A percentile compares a stretch with the other conserved stretches of the same genome.
Conservation (phyloP, 2,329 filamentous ascomycete genomes). For the Colletotrichum liaoningense region DNA sequence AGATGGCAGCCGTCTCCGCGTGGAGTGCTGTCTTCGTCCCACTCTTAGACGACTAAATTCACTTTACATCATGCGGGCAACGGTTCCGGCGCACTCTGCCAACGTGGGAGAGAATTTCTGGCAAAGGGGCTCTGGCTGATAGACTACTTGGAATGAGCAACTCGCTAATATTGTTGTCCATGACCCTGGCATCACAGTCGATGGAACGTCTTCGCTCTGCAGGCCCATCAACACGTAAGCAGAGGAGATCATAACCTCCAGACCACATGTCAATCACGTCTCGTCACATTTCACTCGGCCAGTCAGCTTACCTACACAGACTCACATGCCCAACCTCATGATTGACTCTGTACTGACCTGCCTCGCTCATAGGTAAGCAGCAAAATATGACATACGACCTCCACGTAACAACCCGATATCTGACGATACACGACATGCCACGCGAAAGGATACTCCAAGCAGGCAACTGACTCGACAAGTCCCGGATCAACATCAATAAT, state of each 20-base stretch:
- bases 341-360: background rate
- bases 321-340: slow-evolving; percentile 40
- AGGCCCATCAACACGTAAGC: background rate
- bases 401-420: background rate
- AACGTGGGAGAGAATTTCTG: too few relatives aligned
- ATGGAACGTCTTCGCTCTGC: background rate
- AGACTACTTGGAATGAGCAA: background rate
- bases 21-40: background rate
- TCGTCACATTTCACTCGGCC: background rate
- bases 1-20: background rate
- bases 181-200: background rate
- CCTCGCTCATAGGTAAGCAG: background rate
- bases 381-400: background rate
- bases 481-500: background rate
- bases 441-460: background rate
- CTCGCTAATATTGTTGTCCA: too few relatives aligned
- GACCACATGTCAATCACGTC: background rate
- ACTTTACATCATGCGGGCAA: background rate
- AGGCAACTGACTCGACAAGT: background rate
- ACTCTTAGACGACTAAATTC: background rate
- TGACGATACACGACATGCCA: background rate
- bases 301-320: background rate
- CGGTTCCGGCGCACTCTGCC: too few relatives aligned
- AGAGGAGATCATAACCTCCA: background rate
- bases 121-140: background rate